These are phyloP conservation scores for Ceratocystis eucalypticola DNA, from an alignment of 2,329 filamentous ascomycete genomes.

Conservation along the genomic window DNA sequence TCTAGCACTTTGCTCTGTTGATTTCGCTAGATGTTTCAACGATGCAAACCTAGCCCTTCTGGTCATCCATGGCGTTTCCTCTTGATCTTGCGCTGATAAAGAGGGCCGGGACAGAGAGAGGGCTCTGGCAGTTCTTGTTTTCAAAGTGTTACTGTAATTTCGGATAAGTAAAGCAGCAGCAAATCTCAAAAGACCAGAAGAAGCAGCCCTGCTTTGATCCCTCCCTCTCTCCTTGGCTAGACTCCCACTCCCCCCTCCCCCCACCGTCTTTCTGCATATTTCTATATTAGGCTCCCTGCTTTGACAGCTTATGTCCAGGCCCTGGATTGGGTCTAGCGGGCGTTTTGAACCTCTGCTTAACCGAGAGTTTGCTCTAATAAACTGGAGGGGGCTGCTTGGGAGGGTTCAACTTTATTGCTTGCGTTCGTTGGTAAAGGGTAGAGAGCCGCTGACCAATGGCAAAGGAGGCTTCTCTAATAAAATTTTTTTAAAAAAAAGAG, in stretches of 20 bases:
- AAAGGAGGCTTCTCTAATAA: too few species aligned
- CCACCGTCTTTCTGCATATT: too few species aligned
- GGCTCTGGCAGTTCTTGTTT: background rate
- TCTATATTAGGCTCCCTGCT: background rate
- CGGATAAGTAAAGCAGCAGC: background rate
- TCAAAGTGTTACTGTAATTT: background rate
- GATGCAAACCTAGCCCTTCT: background rate
- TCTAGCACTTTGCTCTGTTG: background rate
- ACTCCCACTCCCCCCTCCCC: background rate
- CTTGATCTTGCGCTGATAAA: background rate
- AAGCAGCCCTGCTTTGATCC: background rate
- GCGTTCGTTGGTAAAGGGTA: background rate
- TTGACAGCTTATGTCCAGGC: background rate
- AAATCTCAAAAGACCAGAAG: background rate
- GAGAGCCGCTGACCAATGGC: background rate
- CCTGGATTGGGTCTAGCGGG: background rate
- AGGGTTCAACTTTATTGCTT: background rate
- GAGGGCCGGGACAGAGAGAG: background rate
- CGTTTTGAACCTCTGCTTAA: background rate
- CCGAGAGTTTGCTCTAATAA: background rate
- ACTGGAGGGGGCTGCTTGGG: background rate
- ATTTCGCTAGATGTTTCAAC: slow-evolving; percentile 3
- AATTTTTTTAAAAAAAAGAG: too few species aligned
- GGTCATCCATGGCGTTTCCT: background rate
- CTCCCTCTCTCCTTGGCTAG: background rate